Evolutionary conservation across 306 rosid genomes (phyloP).

Genomic region (Dryas alaskensis): DNA sequence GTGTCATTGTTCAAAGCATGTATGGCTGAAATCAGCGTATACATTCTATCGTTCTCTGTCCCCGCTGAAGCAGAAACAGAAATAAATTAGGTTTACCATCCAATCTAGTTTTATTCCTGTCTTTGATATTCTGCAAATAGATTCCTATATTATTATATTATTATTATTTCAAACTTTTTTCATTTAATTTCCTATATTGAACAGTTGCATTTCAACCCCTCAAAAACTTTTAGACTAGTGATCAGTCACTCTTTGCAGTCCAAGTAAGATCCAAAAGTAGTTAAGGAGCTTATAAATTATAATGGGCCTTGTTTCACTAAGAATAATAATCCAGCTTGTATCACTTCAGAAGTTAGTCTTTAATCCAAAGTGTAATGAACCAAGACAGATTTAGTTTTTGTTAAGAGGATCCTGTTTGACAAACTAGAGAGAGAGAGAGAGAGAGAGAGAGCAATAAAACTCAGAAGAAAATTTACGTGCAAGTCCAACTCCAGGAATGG

Average conservation of each 20-base stretch:
- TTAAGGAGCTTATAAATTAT: neutral
- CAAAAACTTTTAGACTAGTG: neutral
- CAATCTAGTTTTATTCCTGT: neutral
- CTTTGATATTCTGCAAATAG: too few relatives aligned
- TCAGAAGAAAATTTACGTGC: constrained; percentile 62
- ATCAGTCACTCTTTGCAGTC: neutral
- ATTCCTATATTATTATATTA: too few relatives aligned
- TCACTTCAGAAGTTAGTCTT: constrained; percentile 1
- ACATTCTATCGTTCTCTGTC: constrained; percentile 45
- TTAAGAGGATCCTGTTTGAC: neutral
- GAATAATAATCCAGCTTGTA: neutral
- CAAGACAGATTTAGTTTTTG: neutral
- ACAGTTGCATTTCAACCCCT: neutral
- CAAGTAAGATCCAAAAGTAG: neutral
- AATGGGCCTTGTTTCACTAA: constrained; percentile 1
- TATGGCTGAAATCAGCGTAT: constrained; percentile 61
- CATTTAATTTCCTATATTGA: too few relatives aligned
- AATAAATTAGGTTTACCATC: constrained; percentile 10
- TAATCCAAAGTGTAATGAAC: neutral
- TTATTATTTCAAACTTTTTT: too few relatives aligned
- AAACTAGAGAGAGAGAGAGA: neutral
- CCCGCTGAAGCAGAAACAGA: constrained; percentile 58
- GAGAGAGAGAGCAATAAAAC: neutral
- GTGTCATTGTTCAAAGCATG: constrained; percentile 71
- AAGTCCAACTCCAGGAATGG: constrained; percentile 80